Conservation (phyloP, 208 protist species). For the Balamuthia mandrillaris region DNA sequence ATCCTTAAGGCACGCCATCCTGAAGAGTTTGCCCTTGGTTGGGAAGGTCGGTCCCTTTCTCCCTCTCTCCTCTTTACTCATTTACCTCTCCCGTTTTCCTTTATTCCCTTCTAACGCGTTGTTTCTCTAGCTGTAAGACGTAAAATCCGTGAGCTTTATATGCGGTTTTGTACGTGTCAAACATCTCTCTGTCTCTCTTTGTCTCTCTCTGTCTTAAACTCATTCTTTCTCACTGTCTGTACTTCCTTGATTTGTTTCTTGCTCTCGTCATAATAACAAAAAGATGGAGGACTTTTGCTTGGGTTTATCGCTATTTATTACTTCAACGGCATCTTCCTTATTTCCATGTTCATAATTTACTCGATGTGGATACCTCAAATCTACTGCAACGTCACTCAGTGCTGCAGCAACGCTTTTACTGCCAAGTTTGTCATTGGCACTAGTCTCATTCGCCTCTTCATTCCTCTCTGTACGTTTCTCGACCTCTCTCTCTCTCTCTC, state of each 20-base stretch:
- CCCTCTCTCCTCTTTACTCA: too few relatives aligned
- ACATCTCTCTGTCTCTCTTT: neutral
- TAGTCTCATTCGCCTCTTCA: constrained; percentile 44
- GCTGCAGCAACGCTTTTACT: constrained; percentile 16
- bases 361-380: constrained; percentile 73
- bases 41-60: too few relatives aligned
- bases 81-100: neutral
- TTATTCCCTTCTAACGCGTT: neutral
- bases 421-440: constrained; percentile 61
- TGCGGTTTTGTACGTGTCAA: constrained; percentile 61
- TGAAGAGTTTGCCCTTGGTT: constrained; percentile 45
- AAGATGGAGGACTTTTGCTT: constrained; percentile 53
- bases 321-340: constrained; percentile 44
- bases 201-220: neutral
- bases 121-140: constrained; percentile 39
- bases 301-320: constrained; percentile 63
- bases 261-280: too few relatives aligned
- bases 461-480: constrained; percentile 52
- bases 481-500: neutral
- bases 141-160: constrained; percentile 61
- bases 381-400: constrained; percentile 41
- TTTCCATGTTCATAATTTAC: constrained; percentile 69
- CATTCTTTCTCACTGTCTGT: neutral
- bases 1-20: constrained; percentile 66
- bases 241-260: neutral